Evolutionary conservation across 441 rosid genomes (phyloP).

Genomic region (Hura crepitans): DNA sequence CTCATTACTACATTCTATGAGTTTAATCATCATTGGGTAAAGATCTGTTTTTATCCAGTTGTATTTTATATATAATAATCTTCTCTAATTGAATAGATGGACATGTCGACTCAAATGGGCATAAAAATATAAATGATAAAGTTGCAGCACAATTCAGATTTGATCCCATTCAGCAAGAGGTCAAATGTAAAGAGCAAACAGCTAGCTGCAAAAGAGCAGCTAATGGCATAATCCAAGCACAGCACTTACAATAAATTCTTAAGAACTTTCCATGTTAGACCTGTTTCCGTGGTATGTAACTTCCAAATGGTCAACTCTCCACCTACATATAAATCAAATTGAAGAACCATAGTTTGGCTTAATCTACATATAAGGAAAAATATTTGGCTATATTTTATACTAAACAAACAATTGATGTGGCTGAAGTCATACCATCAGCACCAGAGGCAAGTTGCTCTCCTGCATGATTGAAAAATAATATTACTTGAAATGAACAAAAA

Average conservation of each 20-base stretch:
- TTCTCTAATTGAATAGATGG: not conserved
- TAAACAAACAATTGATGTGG: constrained; percentile 12
- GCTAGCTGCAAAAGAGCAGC: constrained; percentile 13
- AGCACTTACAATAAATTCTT: constrained; percentile 61
- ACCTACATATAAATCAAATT: constrained; percentile 39
- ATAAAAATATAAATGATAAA: not conserved
- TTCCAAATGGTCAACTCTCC: constrained; percentile 89
- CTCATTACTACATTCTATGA: not conserved
- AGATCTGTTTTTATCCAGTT: too few relatives aligned
- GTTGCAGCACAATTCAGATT: constrained; percentile 1
- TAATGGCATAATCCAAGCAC: constrained; percentile 2
- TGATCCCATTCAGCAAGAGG: not conserved
- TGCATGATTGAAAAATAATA: constrained; percentile 30
- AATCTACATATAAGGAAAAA: not conserved
- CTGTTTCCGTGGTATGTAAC: constrained; percentile 59
- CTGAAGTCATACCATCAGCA: constrained; percentile 69
- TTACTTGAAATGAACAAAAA: constrained; percentile 11
- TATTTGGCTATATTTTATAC: not conserved
- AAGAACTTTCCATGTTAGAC: constrained; percentile 79
- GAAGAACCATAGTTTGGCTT: constrained; percentile 1
- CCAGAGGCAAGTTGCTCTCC: constrained; percentile 94
- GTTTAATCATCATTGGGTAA: not conserved
- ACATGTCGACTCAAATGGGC: not conserved
- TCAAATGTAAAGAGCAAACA: not conserved
- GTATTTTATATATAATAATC: not conserved